phyloP scores from a whole-genome alignment of 176 grass and related monocot genomes.

The Oryza longistaminata region DNA sequence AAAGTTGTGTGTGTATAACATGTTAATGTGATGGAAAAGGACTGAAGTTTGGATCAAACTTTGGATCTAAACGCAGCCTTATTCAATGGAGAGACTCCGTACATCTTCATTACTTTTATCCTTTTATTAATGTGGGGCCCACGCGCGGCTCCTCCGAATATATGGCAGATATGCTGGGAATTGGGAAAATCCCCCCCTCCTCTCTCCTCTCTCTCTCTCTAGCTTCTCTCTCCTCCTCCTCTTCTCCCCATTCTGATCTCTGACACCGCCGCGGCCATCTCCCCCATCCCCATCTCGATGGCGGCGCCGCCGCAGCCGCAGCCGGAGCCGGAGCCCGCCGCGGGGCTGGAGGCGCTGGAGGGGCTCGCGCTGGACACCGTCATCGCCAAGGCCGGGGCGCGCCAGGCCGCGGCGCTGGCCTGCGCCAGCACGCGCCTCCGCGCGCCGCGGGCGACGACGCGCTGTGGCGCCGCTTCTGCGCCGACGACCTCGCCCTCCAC shows the following conservation, averaged over 20 bases:
- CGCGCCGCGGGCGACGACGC: constrained; percentile 51
- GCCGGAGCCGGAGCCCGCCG: neutral
- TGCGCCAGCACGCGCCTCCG: constrained; percentile 67
- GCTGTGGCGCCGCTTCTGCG: constrained; percentile 77
- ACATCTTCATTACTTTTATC: too few relatives aligned
- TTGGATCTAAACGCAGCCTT: too few relatives aligned
- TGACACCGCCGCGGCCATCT: neutral
- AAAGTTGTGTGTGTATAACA: too few relatives aligned
- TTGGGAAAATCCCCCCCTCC: neutral
- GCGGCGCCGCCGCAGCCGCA: neutral
- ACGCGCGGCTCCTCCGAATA: neutral
- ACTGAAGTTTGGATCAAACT: too few relatives aligned
- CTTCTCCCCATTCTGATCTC: neutral
- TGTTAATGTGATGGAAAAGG: too few relatives aligned
- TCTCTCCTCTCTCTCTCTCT: neutral
- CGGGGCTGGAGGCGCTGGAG: constrained; percentile 54
- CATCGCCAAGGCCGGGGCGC: constrained; percentile 53
- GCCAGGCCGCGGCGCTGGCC: constrained; percentile 53
- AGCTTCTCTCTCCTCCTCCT: neutral
- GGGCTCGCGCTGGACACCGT: constrained; percentile 66
- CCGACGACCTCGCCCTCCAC: constrained; percentile 53
- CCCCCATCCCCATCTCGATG: neutral
- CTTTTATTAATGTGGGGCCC: neutral
- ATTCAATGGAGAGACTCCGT: too few relatives aligned
- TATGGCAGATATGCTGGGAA: neutral